Base-by-base conservation (phyloP, 2,329 filamentous ascomycete species). In the Bisporella sp. region DNA sequence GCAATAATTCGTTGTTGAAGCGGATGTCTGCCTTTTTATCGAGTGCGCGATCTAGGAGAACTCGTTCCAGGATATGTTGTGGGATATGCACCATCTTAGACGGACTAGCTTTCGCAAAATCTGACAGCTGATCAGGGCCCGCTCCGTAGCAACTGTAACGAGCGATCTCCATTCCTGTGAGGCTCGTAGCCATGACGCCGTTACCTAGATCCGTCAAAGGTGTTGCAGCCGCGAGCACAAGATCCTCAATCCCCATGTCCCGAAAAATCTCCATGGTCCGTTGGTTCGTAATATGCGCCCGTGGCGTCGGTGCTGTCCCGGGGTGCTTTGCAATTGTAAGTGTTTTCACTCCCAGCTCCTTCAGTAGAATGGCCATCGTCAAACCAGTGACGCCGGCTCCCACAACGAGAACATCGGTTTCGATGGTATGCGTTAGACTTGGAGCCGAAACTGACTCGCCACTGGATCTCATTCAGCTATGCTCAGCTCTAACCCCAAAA, bases 61-160 rank as follows among this genome's bases (percentile, higher is more conserved):
- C 5, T 33, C 13, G 31, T 12, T 30, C 9, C 7, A 21, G 21
- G 21, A 21, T 21, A 21, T 21, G 5, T 9, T 48, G 12, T 7
- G 9, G 9, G 8, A 11, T 5, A 8, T 11, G 55, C 31, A 54
- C 74, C 72, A 62, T 69, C 68, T 47, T 70, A 61, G 5, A 59
- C 58, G 0, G 75, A 74, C 47, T 73, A 69, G 49, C 73, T 68
- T 3, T 75, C 76, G 75, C 75, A 79, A 0, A 74, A 76, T 55
- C 74, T 69, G 4, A 73, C 64, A 2, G 75, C 67, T 0, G 69
- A 70, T 78, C 54, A 79, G 76, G 31, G 73, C 71, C 2, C 76
- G 75, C 6, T 73, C 70, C 72, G 78, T 75, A 74, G 42, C 70
- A 62, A 52, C 69, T 75, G 75, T 75, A 79, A n/a, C 75, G 61